Percentiles rank a stretch among this genome's conserved stretches.
These are phyloP conservation scores for Dichotomopilus funicola DNA, from an alignment of 2,329 filamentous ascomycete genomes.

Conservation along the genomic window DNA sequence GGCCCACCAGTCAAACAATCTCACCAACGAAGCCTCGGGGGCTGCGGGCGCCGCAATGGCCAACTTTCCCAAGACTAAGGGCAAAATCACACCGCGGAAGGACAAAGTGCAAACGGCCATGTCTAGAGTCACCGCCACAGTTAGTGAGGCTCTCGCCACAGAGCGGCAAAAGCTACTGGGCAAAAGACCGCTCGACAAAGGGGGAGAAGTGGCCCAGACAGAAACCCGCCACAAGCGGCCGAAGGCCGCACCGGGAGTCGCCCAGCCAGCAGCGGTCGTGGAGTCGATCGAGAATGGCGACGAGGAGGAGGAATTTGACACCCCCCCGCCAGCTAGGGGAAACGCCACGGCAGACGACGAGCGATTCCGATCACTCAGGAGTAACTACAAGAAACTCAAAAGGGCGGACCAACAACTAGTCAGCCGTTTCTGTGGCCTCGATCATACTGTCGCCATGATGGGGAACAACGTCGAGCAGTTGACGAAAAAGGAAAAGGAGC, in stretches of 20 bases:
- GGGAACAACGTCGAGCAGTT: slow-evolving; percentile 1
- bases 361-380: not conserved
- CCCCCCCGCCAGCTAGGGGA: not conserved
- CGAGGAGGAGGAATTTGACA: not conserved
- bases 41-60: not conserved
- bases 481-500: not conserved
- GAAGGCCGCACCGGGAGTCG: not conserved
- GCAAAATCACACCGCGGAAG: not conserved
- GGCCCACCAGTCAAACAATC: not conserved
- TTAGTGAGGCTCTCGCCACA: not conserved
- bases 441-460: not conserved
- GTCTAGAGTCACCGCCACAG: not conserved
- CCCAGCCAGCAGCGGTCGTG: not conserved
- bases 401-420: not conserved
- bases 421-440: not conserved
- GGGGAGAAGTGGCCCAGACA: not conserved
- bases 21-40: no score
- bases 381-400: slow-evolving; percentile 2
- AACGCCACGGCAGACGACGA: not conserved
- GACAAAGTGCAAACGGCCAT: not conserved
- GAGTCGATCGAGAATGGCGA: slow-evolving; percentile 3
- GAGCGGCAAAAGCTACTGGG: slow-evolving; percentile 1
- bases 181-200: not conserved
- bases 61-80: not conserved
- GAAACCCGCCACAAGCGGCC: not conserved